Base-by-base conservation (phyloP, 257 asterid species). In the Petunia axillaris region DNA sequence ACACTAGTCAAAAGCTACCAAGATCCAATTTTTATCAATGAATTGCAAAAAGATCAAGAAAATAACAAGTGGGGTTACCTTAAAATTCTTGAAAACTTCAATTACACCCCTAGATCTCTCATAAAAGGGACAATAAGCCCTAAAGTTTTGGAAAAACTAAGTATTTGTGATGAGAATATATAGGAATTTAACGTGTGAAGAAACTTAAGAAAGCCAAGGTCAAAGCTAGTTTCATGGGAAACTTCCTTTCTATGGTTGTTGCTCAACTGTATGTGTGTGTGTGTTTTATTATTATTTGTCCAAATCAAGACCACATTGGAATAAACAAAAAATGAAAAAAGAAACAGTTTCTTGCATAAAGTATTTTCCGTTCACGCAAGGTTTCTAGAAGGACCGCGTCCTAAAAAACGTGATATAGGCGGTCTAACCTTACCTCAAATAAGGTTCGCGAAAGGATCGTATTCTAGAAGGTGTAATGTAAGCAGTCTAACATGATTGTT, bases 1-100 rank as follows among this genome's bases (percentile, higher is more conserved):
- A 6, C 44, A 58, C 83, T 25, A 81, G 74, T 81, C 85, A 83
- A 77, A 81, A 60, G 81, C 86, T 62, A 78, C 59, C 79, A 84
- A 84, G 85, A 52, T 66, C 83, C 76, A 55, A 84, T 79, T 84
- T 71, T 78, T 66, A 8, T 35, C 79, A 81, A 13, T 60, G 76
- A 79, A 63, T 77, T 53, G 65, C 59, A 50, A 10, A 73, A 4
- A 63, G 58, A 60, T 43, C 36, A 70, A 74, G 75, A 55, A 37
- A 25, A 82, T 40, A 65, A 64, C 74, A 78, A 40, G 68, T 80
- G 57, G 82, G 62, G 77, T 79, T 76, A 63, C 62, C 10, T 41
- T 55, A 13, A 46, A 68, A 84, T 70, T 44, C 35, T 65, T 37
- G 75, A 73, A 81, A 78, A 16, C 41, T 53, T 64, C 39, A 75